Base-by-base conservation (phyloP, 2,329 filamentous ascomycete species). In the Cercospora berteroae region DNA sequence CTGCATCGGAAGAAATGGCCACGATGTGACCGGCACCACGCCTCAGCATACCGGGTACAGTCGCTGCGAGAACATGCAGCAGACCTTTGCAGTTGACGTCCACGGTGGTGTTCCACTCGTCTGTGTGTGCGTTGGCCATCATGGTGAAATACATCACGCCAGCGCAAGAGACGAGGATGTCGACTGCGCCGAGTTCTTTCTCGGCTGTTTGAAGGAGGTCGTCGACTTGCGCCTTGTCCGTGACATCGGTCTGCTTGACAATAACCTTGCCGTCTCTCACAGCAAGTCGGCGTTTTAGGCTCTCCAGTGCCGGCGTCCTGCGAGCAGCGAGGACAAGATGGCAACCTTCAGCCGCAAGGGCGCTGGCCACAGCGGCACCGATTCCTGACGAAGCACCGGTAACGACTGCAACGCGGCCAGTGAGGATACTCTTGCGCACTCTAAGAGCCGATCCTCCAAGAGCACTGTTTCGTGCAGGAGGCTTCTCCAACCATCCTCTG, bases 91-190 rank as follows among this genome's bases (percentile, higher is more conserved):
- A 94, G 81, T 94, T 94, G 72, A 94, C 90, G 73, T 94, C 91
- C 50, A 94, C 90, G 0, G 91, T 94, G 66, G 87, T 89, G 70
- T 93, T 88, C 91, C 91, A 94, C 74, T 94, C 89, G 5, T 91
- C 89, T 0, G 83, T 86, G 70, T 90, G 85, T 16, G 82, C 85
- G 76, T 93, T 94, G 65, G 89, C 87, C 91, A 94, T 94, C 88
- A 94, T 89, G 64, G 91, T 94, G 80, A 89, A 94, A 81, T 94
- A 94, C 91, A 94, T 94, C 76, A 94, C 91, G 39, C 91, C 91
- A 0, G 91, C 92, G 74, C 90, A 92, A 48, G 88, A 88, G 60
- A 94, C 87, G n/a, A 94, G 85, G 61, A 94, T 91, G 76, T 94
- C 91, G 55, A 94, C 83, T 0, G 89, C 86, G 0, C 91, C 91